Evolutionary conservation across 176 grass and related monocot genomes (phyloP).

Genomic region (Otatea glauca): DNA sequence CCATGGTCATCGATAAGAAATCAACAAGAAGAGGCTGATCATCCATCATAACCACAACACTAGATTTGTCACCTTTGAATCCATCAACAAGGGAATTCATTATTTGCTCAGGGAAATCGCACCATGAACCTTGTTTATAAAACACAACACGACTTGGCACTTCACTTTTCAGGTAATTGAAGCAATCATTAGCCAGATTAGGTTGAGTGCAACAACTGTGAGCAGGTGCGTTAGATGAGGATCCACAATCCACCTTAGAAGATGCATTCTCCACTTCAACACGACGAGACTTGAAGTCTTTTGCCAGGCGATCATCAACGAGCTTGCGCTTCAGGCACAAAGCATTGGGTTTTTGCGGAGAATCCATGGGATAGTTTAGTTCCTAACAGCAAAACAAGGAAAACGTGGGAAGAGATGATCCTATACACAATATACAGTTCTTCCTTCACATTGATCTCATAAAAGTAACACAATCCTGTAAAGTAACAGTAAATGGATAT

Average conservation of each 20-base stretch:
- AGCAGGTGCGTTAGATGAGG: conserved; percentile 22
- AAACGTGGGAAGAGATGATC: conserved; percentile 28
- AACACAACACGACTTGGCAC: conserved; percentile 49
- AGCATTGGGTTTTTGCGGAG: conserved; percentile 20
- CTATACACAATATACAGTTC: conserved; percentile 41
- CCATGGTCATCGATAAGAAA: conserved; percentile 61
- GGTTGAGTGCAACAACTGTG: conserved; percentile 43
- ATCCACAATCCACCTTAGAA: conserved; percentile 6
- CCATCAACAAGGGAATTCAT: conserved; percentile 49
- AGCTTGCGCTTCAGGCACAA: conserved; percentile 53
- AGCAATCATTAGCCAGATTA: conserved; percentile 49
- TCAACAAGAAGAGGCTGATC: conserved; percentile 52
- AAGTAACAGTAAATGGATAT: conserved; percentile 34
- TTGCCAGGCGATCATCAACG: conserved; percentile 35
- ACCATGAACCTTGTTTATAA: conserved; percentile 56
- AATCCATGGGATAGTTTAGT: conserved; percentile 39
- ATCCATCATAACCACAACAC: conserved; percentile 44
- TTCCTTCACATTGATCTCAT: conserved; percentile 31
- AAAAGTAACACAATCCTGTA: conserved; percentile 39
- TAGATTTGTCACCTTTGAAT: conserved; percentile 53
- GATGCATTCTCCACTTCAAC: conserved; percentile 7
- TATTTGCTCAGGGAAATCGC: conserved; percentile 48
- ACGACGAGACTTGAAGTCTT: conserved; percentile 20
- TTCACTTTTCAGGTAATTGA: conserved; percentile 56
- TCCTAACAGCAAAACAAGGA: conserved; percentile 29